Percentiles rank a stretch among this genome's conserved stretches.
phyloP scores from a whole-genome alignment of 2,329 filamentous ascomycete genomes.

The Phyllosticta paracitricarpa region DNA sequence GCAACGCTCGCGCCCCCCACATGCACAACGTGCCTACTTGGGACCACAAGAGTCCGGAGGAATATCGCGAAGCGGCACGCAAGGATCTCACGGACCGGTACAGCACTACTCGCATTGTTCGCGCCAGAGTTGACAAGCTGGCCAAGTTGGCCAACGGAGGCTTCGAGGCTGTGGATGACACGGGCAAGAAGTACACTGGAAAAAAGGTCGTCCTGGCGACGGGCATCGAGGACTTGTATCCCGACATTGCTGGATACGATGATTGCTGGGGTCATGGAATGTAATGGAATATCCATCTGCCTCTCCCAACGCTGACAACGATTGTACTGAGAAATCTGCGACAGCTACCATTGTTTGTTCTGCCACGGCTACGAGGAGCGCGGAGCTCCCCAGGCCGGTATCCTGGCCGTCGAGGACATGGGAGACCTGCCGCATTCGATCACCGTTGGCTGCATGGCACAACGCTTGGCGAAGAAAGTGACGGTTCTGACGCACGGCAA shows the following conservation, averaged over 20 bases:
- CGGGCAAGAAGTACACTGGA: slow-evolving; percentile 36
- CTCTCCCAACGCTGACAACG: background rate
- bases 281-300: background rate
- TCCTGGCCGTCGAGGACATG: background rate
- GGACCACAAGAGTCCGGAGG: background rate
- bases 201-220: slow-evolving; percentile 47
- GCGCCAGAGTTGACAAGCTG: slow-evolving; percentile 15
- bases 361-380: background rate
- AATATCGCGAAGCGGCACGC: background rate
- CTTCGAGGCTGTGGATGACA: slow-evolving; percentile 30
- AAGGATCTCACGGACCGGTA: background rate
- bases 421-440: background rate
- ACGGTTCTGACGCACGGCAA: background rate
- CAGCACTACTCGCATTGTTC: background rate
- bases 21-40: slow-evolving; percentile 29
- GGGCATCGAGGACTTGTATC: slow-evolving; percentile 43
- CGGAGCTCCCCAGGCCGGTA: background rate
- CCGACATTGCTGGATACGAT: slow-evolving; percentile 28
- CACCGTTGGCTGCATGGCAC: background rate
- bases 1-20: slow-evolving; percentile 32
- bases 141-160: slow-evolving; percentile 13
- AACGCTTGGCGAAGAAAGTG: background rate
- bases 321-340: background rate
- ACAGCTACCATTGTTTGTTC: slow-evolving; percentile 1
- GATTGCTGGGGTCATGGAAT: background rate